Conservation (phyloP, 1,284 basidiomycete species). For the Heliocybe sulcata region DNA sequence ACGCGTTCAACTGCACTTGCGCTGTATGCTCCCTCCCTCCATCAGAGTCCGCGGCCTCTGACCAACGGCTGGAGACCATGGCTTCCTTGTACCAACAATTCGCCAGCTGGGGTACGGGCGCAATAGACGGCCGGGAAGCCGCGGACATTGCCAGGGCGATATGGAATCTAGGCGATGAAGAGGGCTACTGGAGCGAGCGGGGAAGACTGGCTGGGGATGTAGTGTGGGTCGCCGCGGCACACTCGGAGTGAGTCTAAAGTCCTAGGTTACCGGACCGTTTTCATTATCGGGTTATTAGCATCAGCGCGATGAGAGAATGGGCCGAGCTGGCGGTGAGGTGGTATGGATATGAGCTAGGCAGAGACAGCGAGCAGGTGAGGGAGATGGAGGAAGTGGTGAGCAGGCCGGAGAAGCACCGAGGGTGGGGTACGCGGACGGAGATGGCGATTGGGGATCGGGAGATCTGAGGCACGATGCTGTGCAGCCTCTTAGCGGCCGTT, state of each 20-base stretch:
- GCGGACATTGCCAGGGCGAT: slow-evolving; percentile 38
- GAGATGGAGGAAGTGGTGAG: slow-evolving; percentile 28
- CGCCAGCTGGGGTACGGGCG: slow-evolving; percentile 34
- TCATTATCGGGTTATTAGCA: slow-evolving; percentile 22
- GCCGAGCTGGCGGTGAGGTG: slow-evolving; percentile 38
- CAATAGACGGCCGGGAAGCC: slow-evolving; percentile 40
- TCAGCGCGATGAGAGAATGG: slow-evolving; percentile 37
- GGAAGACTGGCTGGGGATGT: slow-evolving; percentile 55
- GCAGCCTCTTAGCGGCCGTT: too few species aligned
- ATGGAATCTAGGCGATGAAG: slow-evolving; percentile 47
- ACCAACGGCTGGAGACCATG: slow-evolving; percentile 38
- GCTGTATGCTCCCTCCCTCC: slow-evolving; percentile 45
- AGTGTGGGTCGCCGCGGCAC: slow-evolving; percentile 47
- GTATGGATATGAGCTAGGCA: slow-evolving; percentile 49
- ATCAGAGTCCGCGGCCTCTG: slow-evolving; percentile 38
- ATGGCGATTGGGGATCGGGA: slow-evolving; percentile 24
- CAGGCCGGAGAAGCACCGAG: slow-evolving; percentile 32
- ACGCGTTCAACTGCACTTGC: slow-evolving; percentile 54
- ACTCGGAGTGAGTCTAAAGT: slow-evolving; percentile 39
- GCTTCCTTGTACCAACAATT: slow-evolving; percentile 34
- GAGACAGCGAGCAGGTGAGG: slow-evolving; percentile 37
- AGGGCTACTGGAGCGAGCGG: slow-evolving; percentile 57
- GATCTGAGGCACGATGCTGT: too few species aligned
- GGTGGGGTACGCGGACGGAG: slow-evolving; percentile 36
- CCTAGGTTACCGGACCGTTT: background rate